A percentile compares a stretch with the other conserved stretches of the same genome.
These are phyloP conservation scores for Cucurbita moschata DNA, from an alignment of 306 rosid species.

Conservation along the genomic window DNA sequence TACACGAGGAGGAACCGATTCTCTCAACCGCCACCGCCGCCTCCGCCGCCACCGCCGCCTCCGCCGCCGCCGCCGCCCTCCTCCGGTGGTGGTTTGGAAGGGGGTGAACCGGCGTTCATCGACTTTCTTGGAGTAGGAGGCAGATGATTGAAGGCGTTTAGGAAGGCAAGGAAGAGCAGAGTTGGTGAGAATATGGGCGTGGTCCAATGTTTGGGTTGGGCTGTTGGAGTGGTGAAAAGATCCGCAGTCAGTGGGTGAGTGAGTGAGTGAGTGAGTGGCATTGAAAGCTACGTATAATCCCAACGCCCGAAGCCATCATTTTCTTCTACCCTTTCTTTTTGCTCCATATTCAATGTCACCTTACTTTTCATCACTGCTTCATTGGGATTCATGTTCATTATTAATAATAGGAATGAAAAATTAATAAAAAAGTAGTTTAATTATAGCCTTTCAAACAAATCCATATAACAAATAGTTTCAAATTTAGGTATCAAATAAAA, in stretches of 20 bases:
- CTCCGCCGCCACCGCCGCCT: no score
- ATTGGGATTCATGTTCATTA: not conserved
- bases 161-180: not conserved
- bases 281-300: not conserved
- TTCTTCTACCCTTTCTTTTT: not conserved
- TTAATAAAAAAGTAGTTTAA: no score
- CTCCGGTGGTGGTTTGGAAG: not conserved
- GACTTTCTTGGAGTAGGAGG: constrained; percentile 98
- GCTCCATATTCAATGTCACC: not conserved
- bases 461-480: no score
- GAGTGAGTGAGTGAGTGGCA: not conserved
- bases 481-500: no score
- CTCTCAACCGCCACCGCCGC: no score
- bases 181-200: not conserved
- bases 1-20: constrained; percentile 49
- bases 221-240: not conserved
- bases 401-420: no score
- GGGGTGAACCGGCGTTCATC: constrained; percentile 35
- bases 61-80: no score
- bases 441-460: no score
- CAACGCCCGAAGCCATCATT: not conserved
- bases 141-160: constrained; percentile 7
- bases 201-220: not conserved
- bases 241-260: not conserved
- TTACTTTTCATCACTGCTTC: not conserved